Evolutionary conservation across 2,329 filamentous ascomycete species (phyloP).

Genomic region (Aspergillus melleus): DNA sequence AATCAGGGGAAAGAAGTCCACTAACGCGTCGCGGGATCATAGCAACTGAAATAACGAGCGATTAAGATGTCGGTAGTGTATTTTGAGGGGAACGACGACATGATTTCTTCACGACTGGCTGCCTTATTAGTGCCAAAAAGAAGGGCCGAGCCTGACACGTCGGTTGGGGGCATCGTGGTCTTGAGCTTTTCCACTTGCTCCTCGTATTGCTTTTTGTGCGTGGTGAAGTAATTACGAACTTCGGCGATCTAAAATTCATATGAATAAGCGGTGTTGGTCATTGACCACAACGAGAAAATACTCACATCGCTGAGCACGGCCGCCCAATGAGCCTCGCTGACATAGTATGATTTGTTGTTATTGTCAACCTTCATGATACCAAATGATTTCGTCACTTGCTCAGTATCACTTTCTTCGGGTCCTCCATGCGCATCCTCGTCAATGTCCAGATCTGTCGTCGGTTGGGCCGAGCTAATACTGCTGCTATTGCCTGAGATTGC

Average conservation of each 20-base stretch:
- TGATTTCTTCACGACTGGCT: conserved; percentile 72
- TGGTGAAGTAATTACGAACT: conserved; percentile 85
- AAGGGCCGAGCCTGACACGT: conserved; percentile 68
- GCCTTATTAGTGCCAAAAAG: conserved; percentile 71
- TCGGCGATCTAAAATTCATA: conserved; percentile 68
- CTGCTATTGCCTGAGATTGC: conserved; percentile 49
- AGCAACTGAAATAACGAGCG: conserved; percentile 86
- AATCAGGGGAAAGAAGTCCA: conserved; percentile 25
- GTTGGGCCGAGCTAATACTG: conserved; percentile 39
- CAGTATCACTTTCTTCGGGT: conserved; percentile 66
- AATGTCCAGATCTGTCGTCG: conserved; percentile 39
- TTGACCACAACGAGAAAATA: neutral
- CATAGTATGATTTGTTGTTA: conserved; percentile 72
- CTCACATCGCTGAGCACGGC: conserved; percentile 69
- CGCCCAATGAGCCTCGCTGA: conserved; percentile 83
- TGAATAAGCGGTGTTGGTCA: conserved; percentile 8
- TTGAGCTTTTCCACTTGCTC: conserved; percentile 76
- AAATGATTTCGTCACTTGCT: conserved; percentile 70
- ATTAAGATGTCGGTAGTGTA: conserved; percentile 82
- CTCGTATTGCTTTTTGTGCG: conserved; percentile 86
- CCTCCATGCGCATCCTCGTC: conserved; percentile 61
- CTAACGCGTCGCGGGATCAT: conserved; percentile 62
- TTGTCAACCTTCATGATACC: conserved; percentile 84
- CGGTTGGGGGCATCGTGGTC: conserved; percentile 59
- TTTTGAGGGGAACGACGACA: conserved; percentile 76